phyloP scores from a whole-genome alignment of 2,329 filamentous ascomycete genomes.

The Fusarium cyanostomum region DNA sequence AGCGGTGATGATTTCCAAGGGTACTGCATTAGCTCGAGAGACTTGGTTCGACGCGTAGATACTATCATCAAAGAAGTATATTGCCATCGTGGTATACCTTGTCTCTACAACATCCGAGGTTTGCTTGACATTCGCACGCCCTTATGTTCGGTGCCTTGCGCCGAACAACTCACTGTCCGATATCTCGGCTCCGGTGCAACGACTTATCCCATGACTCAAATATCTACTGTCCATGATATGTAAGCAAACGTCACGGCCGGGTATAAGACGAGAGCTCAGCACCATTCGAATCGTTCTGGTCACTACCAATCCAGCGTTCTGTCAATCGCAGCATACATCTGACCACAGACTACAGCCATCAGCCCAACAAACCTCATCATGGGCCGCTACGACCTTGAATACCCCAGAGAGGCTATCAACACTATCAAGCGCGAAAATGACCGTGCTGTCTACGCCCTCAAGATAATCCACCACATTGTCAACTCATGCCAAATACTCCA shows the following conservation, averaged over 20 bases:
- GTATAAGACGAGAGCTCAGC: constrained; percentile 9
- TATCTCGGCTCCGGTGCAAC: constrained; percentile 14
- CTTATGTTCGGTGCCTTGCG: constrained; percentile 5
- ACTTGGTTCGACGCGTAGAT: background rate
- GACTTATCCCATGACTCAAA: background rate
- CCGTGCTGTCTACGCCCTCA: constrained; percentile 74
- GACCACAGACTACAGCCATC: background rate
- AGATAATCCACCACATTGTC: constrained; percentile 78
- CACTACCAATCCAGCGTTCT: background rate
- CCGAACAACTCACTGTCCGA: constrained; percentile 2
- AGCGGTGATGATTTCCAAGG: background rate
- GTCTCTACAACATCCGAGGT: background rate
- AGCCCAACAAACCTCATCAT: constrained; percentile 32
- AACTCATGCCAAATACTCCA: constrained; percentile 79
- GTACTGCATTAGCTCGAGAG: constrained; percentile 1
- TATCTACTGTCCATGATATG: background rate
- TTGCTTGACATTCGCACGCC: background rate
- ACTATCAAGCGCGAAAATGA: constrained; percentile 74
- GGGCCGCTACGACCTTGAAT: constrained; percentile 59
- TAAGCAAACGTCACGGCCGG: background rate
- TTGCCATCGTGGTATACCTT: background rate
- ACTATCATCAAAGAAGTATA: background rate
- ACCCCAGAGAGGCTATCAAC: constrained; percentile 71
- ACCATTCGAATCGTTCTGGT: background rate
- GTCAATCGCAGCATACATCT: background rate